Percentiles rank a stretch among this genome's conserved stretches.
These are phyloP conservation scores for Botrytis elliptica DNA, from an alignment of 2,329 filamentous ascomycete genomes.

Conservation along the genomic window DNA sequence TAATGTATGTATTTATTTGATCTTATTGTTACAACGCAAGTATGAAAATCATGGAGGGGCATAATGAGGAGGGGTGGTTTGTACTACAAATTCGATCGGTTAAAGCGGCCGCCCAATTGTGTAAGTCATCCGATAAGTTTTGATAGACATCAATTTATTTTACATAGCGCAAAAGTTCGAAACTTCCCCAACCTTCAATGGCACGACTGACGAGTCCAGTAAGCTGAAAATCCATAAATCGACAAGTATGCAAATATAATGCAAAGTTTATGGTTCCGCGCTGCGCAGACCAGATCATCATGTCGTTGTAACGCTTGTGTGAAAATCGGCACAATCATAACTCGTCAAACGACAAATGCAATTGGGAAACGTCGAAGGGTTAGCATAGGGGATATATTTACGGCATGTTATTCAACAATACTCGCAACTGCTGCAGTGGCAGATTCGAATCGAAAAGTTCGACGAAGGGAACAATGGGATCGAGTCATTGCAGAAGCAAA, in stretches of 20 bases:
- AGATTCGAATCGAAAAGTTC: constrained; percentile 60
- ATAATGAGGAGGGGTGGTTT: constrained; percentile 14
- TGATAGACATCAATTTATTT: constrained; percentile 9
- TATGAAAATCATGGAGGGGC: constrained; percentile 14
- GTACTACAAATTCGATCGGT: neutral
- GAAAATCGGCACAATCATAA: constrained; percentile 45
- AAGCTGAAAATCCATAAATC: constrained; percentile 7
- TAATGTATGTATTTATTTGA: neutral
- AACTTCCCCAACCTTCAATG: neutral
- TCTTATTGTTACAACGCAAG: neutral
- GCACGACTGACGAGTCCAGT: neutral
- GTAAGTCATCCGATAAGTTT: constrained; percentile 13
- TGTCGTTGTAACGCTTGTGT: constrained; percentile 64
- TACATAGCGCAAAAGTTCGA: constrained; percentile 3
- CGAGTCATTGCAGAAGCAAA: constrained; percentile 55
- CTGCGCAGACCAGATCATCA: constrained; percentile 57
- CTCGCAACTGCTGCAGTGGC: constrained; percentile 63
- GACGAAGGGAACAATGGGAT: constrained; percentile 60
- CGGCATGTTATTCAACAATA: constrained; percentile 66
- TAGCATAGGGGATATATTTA: constrained; percentile 56
- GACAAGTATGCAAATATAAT: constrained; percentile 47
- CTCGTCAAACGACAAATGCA: constrained; percentile 51
- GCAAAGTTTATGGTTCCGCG: constrained; percentile 68
- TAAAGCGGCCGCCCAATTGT: constrained; percentile 24
- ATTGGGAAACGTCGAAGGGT: constrained; percentile 49